Evolutionary conservation across 768 basidiomycete genomes (phyloP), one percentile per base, ranked within the genome.

Genomic region (Tephrocybe sp.): DNA sequence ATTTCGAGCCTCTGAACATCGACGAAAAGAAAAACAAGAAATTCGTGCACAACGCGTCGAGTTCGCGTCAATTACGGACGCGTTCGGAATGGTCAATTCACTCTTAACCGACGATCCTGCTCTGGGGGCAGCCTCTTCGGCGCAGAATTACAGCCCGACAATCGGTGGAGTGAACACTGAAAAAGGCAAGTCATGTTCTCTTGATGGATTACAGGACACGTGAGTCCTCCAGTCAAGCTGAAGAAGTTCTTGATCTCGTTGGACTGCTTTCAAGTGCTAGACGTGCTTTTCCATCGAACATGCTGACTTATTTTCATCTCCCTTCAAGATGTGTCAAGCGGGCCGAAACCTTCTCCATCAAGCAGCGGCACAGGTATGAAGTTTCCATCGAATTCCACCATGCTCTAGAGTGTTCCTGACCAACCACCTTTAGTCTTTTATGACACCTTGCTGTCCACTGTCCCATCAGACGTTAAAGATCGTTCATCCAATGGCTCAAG

Each of bases 371-470:
- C 58, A 55, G 60, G 66, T 67, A 53, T 36, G 61, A 33, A 53
- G 50, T 30, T 56, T 65, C 61, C 57, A 60, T 56, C 38, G 58
- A 39, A 44, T 63, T 66, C 60, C 50, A 64, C 48, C 23, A 33
- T 24, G 12, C 56, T 54, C 58, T 48, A 56, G 18, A 49, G 28
- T 39, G 34, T 48, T 57, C 52, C 45, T 55, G 28, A 53, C 33
- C 43, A 18, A 41, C 50, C 24, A 30, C 33, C 36, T 39, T 5
- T 51, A 71, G 65, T 51, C 42, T 57, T 66, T 61, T 60, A 67
- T 67, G 67, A 66, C 49, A 56, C 53, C 37, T 34, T 55, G 32
- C 21, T 59, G 12, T 56, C 60, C 17, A 54, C 59, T 23, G 52
- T 49, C 17, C 42, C 56, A 56, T 41, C 47, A 34, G 44, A 62